These are phyloP conservation scores for Ormosia emarginata DNA, from an alignment of 306 rosid genomes.

Conservation along the genomic window DNA sequence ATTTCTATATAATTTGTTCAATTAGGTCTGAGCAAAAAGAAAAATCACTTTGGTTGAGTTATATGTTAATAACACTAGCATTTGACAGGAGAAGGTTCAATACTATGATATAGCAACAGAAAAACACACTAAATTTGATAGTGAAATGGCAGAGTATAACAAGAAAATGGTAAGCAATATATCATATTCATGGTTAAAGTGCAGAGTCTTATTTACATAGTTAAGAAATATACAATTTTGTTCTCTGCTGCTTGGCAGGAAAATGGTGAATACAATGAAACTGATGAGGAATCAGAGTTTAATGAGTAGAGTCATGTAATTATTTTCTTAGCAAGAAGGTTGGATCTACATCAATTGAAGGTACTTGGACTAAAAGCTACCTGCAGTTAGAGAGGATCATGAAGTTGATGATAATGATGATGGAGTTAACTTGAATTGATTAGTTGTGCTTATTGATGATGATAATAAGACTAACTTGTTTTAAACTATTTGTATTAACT, in stretches of 20 bases:
- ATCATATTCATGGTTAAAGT: neutral
- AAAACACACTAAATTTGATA: conserved; percentile 86
- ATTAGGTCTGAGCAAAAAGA: too few relatives aligned
- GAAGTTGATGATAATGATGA: too few relatives aligned
- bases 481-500: too few relatives aligned
- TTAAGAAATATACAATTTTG: conserved; percentile 2
- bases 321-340: neutral
- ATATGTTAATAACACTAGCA: conserved; percentile 4
- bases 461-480: too few relatives aligned
- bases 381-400: too few relatives aligned
- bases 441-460: too few relatives aligned
- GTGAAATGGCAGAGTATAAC: conserved; percentile 63
- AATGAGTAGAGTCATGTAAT: conserved; percentile 32
- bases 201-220: neutral
- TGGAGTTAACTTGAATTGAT: too few relatives aligned
- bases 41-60: too few relatives aligned
- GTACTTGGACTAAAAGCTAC: conserved; percentile 15
- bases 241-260: conserved; percentile 51
- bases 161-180: conserved; percentile 58
- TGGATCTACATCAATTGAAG: conserved; percentile 16
- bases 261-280: conserved; percentile 58
- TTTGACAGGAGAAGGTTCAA: conserved; percentile 81
- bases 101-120: conserved; percentile 89
- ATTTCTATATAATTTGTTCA: too few relatives aligned
- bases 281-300: conserved; percentile 58